Evolutionary conservation across 2,329 filamentous ascomycete genomes (phyloP).

Genomic region (Exophiala sp.): DNA sequence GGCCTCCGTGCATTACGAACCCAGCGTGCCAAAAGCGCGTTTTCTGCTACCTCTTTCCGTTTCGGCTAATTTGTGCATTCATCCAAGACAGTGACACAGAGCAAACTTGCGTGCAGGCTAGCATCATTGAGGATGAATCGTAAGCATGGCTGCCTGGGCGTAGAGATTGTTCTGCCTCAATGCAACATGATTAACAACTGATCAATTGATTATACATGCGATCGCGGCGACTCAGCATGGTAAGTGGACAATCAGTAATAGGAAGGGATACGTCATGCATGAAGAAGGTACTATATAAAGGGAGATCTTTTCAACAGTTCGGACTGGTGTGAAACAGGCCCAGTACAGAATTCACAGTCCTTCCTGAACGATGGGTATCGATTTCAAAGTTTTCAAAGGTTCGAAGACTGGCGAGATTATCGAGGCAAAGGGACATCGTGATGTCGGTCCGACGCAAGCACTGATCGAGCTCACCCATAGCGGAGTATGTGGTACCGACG

Average conservation of each 20-base stretch:
- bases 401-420: conserved; percentile 20
- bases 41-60: conserved; percentile 2
- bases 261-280: too few species aligned
- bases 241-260: neutral
- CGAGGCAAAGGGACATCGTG: conserved; percentile 16
- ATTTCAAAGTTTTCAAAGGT: conserved; percentile 26
- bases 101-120: too few species aligned
- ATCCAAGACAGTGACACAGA: too few species aligned
- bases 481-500: conserved; percentile 26
- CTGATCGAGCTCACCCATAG: conserved; percentile 19
- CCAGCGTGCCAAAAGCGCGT: too few species aligned
- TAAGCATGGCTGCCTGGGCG: neutral
- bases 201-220: conserved; percentile 3
- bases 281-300: neutral
- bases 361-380: conserved; percentile 13
- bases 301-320: neutral
- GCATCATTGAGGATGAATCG: neutral
- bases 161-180: neutral
- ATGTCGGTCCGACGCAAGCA: conserved; percentile 20
- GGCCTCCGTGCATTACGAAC: too few species aligned
- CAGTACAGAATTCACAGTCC: neutral
- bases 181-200: conserved; percentile 12
- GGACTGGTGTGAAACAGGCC: neutral
- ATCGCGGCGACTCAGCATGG: neutral
- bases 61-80: conserved; percentile 1